Evolutionary conservation across 306 rosid genomes (phyloP).

Genomic region (Cajanus cajan): DNA sequence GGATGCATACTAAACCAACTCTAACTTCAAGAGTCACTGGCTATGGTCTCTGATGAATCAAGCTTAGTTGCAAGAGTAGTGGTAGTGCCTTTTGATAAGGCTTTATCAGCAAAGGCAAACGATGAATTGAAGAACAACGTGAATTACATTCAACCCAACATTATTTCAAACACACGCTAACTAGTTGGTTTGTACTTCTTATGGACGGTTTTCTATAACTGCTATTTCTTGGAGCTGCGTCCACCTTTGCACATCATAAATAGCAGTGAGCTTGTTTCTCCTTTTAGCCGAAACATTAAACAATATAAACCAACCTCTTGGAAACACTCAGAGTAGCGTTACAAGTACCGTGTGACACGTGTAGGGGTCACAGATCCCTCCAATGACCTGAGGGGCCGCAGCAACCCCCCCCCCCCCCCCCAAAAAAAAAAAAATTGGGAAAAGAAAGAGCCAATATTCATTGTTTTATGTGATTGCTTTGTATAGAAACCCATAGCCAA

Average conservation of each 20-base stretch:
- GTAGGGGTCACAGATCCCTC: background rate
- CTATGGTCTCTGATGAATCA: background rate
- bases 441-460: background rate
- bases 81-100: background rate
- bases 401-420: too few relatives aligned
- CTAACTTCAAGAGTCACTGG: background rate
- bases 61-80: background rate
- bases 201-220: background rate
- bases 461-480: background rate
- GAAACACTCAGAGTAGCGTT: background rate
- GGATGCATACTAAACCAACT: slow-evolving; percentile 10
- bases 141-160: too few relatives aligned
- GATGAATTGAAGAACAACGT: background rate
- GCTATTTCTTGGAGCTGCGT: background rate
- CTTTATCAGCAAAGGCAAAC: background rate
- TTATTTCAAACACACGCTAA: too few relatives aligned
- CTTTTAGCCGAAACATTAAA: background rate
- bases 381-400: background rate
- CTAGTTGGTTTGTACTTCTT: background rate
- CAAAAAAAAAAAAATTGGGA: background rate
- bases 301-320: background rate
- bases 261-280: background rate
- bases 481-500: background rate
- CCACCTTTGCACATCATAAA: background rate
- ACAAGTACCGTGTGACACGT: background rate